phyloP scores from a whole-genome alignment of 2,329 filamentous ascomycete species.

The Colletotrichum abscissum region DNA sequence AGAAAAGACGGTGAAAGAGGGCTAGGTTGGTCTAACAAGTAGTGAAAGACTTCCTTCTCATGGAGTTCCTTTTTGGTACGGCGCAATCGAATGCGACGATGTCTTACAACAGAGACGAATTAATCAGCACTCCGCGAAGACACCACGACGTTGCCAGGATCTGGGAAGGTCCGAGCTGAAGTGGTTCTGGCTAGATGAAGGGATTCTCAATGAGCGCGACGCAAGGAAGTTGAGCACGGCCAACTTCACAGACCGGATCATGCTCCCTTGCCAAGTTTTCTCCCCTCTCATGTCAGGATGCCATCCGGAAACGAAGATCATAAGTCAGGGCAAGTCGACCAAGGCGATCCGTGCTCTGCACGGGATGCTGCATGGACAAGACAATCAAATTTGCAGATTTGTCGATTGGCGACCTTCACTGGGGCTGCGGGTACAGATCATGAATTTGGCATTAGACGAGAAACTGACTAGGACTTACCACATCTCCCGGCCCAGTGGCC shows the following conservation, averaged over 20 bases:
- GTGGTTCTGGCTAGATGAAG: conserved; percentile 10
- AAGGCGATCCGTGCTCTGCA: not conserved
- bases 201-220: not conserved
- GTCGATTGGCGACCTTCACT: not conserved
- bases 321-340: not conserved
- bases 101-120: not conserved
- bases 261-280: not conserved
- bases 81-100: not conserved
- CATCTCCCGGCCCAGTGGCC: not conserved
- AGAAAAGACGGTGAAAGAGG: not conserved
- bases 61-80: not conserved
- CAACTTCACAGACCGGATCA: not conserved
- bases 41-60: not conserved
- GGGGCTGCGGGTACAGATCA: not conserved
- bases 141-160: not conserved
- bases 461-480: not conserved
- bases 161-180: conserved; percentile 12
- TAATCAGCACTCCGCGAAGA: not conserved
- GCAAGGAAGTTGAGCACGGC: conserved; percentile 6
- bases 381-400: not conserved
- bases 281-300: conserved; percentile 6
- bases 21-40: not conserved
- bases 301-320: not conserved
- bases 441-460: not conserved
- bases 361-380: not conserved